A percentile compares a stretch with the other conserved stretches of the same genome.
Conservation (phyloP, 305 asterid species). For the Striga hermonthica region DNA sequence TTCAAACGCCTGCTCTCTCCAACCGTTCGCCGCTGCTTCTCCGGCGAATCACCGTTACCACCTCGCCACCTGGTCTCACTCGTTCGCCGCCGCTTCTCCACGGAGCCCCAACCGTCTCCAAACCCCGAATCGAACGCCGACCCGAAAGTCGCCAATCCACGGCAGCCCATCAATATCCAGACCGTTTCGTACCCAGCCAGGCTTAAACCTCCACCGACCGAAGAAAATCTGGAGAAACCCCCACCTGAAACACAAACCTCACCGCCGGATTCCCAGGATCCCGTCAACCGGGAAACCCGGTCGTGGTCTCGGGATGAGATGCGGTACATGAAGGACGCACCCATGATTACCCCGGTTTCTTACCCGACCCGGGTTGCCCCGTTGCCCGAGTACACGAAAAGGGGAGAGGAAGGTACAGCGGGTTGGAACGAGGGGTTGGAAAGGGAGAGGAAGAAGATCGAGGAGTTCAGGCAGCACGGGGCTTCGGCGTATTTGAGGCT, state of each 20-base stretch:
- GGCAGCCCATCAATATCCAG: slow-evolving; percentile 44
- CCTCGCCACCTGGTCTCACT: slow-evolving; percentile 34
- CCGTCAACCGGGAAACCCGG: slow-evolving; percentile 31
- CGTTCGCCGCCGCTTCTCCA: slow-evolving; percentile 41
- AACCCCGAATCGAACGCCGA: slow-evolving; percentile 32
- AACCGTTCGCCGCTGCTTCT: slow-evolving; percentile 40
- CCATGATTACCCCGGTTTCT: slow-evolving; percentile 54
- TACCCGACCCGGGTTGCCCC: slow-evolving; percentile 81
- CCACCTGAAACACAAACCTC: slow-evolving; percentile 30
- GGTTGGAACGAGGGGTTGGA: slow-evolving; percentile 48
- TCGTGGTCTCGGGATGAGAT: slow-evolving; percentile 71
- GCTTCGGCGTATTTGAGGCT: slow-evolving; percentile 35
- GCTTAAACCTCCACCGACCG: slow-evolving; percentile 45
- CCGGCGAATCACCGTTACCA: slow-evolving; percentile 30
- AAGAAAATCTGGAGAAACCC: slow-evolving; percentile 29
- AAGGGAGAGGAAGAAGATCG: slow-evolving; percentile 62
- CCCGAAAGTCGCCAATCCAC: slow-evolving; percentile 28
- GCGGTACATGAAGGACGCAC: slow-evolving; percentile 71
- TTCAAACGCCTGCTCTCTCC: slow-evolving; percentile 51
- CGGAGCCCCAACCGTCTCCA: slow-evolving; percentile 39
- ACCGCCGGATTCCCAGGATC: slow-evolving; percentile 8
- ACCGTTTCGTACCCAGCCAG: slow-evolving; percentile 74
- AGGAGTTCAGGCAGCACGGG: slow-evolving; percentile 42
- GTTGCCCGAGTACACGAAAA: slow-evolving; percentile 64
- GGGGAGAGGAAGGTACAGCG: slow-evolving; percentile 33